Evolutionary conservation across 1,139 yeast genomes (phyloP).

Genomic region (Debaryomycetaceae sp.): DNA sequence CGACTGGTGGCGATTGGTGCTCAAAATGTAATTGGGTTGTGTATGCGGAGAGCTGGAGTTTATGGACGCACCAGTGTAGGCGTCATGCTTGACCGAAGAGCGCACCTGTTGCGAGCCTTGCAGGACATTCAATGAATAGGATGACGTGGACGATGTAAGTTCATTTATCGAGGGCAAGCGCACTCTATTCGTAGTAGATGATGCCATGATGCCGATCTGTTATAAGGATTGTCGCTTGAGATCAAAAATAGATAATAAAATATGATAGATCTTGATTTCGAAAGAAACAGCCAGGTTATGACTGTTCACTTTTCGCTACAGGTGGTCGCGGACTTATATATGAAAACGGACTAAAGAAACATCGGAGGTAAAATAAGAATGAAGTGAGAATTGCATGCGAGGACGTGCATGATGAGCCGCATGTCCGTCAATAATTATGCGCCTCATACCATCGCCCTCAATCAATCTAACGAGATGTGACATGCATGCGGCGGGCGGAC

Average conservation of each 20-base stretch:
- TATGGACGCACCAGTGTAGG: too few relatives aligned
- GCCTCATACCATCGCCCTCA: slow-evolving; percentile 2
- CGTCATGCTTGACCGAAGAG: too few relatives aligned
- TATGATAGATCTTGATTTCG: too few relatives aligned
- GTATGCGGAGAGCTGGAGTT: too few relatives aligned
- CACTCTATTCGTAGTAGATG: slow-evolving; percentile 8
- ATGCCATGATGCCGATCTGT: slow-evolving; percentile 3
- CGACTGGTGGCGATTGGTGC: too few relatives aligned
- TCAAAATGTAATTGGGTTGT: slow-evolving; percentile 5
- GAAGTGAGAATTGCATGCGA: not conserved
- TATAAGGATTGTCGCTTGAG: not conserved
- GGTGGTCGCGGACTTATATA: too few relatives aligned
- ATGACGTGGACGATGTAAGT: slow-evolving; percentile 7
- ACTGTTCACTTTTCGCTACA: too few relatives aligned
- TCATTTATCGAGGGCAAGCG: slow-evolving; percentile 10
- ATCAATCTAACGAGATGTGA: slow-evolving; percentile 8
- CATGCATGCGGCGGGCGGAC: slow-evolving; percentile 6
- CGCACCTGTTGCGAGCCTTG: too few relatives aligned
- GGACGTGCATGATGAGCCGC: not conserved
- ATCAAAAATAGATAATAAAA: not conserved
- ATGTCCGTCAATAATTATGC: not conserved
- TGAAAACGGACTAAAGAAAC: not conserved
- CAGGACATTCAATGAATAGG: too few relatives aligned
- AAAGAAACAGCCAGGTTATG: too few relatives aligned
- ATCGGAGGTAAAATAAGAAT: not conserved